Evolutionary conservation across 148 eudicot genomes (phyloP), one percentile per base, ranked within the genome.

Genomic region (Bassia scoparia): DNA sequence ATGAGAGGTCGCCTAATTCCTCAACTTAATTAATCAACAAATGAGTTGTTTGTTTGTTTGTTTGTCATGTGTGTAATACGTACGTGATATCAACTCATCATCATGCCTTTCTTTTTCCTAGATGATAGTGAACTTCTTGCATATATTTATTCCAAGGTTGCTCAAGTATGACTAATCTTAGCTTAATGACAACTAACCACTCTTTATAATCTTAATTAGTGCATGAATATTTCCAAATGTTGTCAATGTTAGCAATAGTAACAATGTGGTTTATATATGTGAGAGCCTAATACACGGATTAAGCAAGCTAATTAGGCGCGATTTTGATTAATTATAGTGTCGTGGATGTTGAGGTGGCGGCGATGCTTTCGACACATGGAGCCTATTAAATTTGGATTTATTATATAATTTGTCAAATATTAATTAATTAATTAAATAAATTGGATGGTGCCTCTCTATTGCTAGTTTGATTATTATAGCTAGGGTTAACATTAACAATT

Each of bases 281-380:
- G 27, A 58, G 61, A 11, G 33, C 15, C 33, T 26, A 27, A 10
- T 58, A 31, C 21, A 61, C 65, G 65, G 65, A 44, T 43, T 50
- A 49, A 68, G 37, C 43, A 30, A 68, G 18, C 44, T 35, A 10
- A n/a, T n/a, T 64, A 34, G 34, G 50, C 29, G 55, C 27, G n/a
- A 16, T 46, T 24, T 17, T 27, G 56, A 23, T 27, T 21, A 3
- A 53, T 11, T 14, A 34, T 55, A 54, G 58, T 30, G 73, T 48
- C 73, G 61, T 53, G 61, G 50, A 43, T 35, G 53, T 37, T 58
- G 66, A 41, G 74, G 66, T 41, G 74, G 43, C 33, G 75, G 75
- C 14, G 46, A 60, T 24, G 41, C 34, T 43, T 31, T 59, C 18
- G 75, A 44, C 55, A 72, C 65, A 61, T 59, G 75, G 75, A 58